Evolutionary conservation across 352 stramenopile species (phyloP).

Genomic region (Blastocystis sp.): DNA sequence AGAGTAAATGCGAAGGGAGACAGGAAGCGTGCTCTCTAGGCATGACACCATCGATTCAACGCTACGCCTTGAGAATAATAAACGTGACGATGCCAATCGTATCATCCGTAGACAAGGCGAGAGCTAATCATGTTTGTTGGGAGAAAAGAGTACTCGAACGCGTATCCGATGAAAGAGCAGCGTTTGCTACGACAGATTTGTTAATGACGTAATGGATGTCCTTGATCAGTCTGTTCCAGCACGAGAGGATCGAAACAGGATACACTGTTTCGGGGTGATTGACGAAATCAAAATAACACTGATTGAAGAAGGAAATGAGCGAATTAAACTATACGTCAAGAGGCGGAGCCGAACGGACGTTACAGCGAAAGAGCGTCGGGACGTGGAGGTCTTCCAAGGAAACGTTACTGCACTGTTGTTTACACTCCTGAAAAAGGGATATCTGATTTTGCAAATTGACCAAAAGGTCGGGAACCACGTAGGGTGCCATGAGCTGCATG

Average conservation of each 20-base stretch:
- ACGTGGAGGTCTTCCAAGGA: background rate
- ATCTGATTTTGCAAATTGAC: background rate
- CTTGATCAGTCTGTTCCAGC: background rate
- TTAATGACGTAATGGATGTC: slow-evolving; percentile 33
- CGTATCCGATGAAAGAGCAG: background rate
- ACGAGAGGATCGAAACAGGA: background rate
- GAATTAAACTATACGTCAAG: background rate
- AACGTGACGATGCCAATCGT: slow-evolving; percentile 10
- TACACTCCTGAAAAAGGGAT: background rate
- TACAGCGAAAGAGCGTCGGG: slow-evolving; percentile 15
- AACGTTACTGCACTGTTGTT: background rate
- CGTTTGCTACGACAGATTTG: background rate
- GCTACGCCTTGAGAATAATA: background rate
- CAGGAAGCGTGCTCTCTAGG: background rate
- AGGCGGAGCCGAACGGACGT: background rate
- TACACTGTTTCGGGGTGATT: slow-evolving; percentile 1
- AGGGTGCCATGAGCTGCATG: background rate
- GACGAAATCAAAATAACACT: background rate
- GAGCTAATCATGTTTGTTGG: background rate
- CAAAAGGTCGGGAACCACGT: background rate
- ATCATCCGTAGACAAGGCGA: slow-evolving; percentile 34
- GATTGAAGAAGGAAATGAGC: background rate
- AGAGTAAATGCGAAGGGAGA: background rate
- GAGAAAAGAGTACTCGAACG: background rate
- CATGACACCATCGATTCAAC: background rate